Conservation (phyloP, 768 basidiomycete species). For the Kwoniella bestiolae region DNA sequence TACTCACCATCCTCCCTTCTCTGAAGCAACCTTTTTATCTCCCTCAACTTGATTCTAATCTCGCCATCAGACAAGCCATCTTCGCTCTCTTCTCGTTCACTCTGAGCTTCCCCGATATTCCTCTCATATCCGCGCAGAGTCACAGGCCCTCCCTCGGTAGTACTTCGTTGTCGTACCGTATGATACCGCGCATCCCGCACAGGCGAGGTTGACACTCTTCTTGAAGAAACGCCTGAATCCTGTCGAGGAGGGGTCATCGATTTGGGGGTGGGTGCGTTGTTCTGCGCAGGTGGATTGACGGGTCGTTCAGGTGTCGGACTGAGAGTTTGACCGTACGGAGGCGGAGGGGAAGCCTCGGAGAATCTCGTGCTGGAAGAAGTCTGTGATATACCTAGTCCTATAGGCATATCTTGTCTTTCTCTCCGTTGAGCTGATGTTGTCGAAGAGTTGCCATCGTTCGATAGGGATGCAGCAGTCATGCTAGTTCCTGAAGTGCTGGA, state of each 20-base stretch:
- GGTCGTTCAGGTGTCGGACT: neutral
- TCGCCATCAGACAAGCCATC: conserved; percentile 30
- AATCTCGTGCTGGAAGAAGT: neutral
- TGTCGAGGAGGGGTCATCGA: conserved; percentile 18
- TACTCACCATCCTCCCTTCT: conserved; percentile 42
- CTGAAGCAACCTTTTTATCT: conserved; percentile 27
- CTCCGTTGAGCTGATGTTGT: too few relatives aligned
- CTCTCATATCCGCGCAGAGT: conserved; percentile 5
- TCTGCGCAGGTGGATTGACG: neutral
- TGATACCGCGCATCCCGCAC: neutral
- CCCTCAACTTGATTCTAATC: conserved; percentile 20
- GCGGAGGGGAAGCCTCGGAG: conserved; percentile 45
- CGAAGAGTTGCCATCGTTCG: too few relatives aligned
- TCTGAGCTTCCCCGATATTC: conserved; percentile 1
- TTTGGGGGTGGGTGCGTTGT: neutral
- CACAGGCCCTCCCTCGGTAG: conserved; percentile 16
- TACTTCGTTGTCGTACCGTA: conserved; percentile 18
- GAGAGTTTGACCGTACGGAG: conserved; percentile 44
- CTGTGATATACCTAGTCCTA: conserved; percentile 14
- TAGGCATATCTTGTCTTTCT: neutral
- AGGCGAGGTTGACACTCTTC: conserved; percentile 13
- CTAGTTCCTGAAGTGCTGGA: neutral
- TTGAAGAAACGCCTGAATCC: conserved; percentile 17
- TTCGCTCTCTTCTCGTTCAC: conserved; percentile 25
- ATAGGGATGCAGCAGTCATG: conserved; percentile 1